phyloP scores from a whole-genome alignment of 164 flowering plant genomes.

The Pachysandra terminalis region DNA sequence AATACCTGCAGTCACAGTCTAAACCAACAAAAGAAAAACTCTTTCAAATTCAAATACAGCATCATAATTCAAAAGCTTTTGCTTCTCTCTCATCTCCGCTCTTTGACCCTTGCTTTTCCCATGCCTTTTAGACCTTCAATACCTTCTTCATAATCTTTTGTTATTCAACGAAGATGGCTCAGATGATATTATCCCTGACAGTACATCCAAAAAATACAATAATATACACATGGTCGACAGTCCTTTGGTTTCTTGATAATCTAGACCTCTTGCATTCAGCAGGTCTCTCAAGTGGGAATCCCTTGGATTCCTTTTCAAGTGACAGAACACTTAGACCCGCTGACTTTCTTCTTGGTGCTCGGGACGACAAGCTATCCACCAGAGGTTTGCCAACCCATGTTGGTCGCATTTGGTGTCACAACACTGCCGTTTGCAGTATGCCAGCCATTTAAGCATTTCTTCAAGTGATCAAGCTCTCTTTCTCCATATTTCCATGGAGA shows the following conservation, averaged over 20 bases:
- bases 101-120: constrained; percentile 21
- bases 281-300: constrained; percentile 41
- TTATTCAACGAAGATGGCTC: constrained; percentile 20
- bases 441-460: constrained; percentile 24
- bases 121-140: too few relatives aligned
- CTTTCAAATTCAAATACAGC: too few relatives aligned
- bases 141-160: too few relatives aligned
- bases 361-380: constrained; percentile 29
- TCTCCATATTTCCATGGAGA: too few relatives aligned
- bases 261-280: too few relatives aligned
- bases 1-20: not conserved
- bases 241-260: constrained; percentile 26
- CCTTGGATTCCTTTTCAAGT: constrained; percentile 17
- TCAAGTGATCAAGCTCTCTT: not conserved
- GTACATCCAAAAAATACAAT: constrained; percentile 29
- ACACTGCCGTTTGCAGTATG: constrained; percentile 23
- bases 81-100: too few relatives aligned
- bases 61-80: too few relatives aligned
- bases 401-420: constrained; percentile 28
- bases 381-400: constrained; percentile 24
- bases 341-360: constrained; percentile 27
- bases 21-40: too few relatives aligned
- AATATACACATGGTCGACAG: constrained; percentile 30
- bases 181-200: constrained; percentile 27
- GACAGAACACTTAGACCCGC: constrained; percentile 19